These are phyloP conservation scores for Moricandia moricandioides DNA, from an alignment of 345 rosid genomes.

Conservation along the genomic window DNA sequence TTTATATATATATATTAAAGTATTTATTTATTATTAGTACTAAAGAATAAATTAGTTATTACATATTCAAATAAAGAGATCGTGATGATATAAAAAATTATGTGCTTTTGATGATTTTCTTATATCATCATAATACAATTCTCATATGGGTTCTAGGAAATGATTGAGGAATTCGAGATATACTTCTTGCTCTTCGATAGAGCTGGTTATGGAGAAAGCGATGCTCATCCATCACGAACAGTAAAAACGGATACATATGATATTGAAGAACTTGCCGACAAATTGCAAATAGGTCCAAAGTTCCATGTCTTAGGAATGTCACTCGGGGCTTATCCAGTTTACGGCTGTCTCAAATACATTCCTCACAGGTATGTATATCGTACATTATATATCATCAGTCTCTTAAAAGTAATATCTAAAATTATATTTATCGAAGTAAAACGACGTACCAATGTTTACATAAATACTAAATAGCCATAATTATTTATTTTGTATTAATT, in stretches of 20 bases:
- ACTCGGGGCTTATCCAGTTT: conserved; percentile 69
- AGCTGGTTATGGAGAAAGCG: conserved; percentile 93
- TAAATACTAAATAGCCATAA: neutral
- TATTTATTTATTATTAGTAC: neutral
- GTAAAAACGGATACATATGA: conserved; percentile 74
- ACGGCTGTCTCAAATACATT: conserved; percentile 70
- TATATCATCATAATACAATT: neutral
- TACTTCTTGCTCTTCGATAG: conserved; percentile 62
- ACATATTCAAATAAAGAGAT: neutral
- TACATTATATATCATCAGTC: neutral
- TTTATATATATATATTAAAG: no score
- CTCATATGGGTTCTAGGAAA: conserved; percentile 43
- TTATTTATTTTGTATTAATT: neutral
- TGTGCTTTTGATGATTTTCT: neutral
- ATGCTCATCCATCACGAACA: conserved; percentile 62
- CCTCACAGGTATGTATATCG: conserved; percentile 30
- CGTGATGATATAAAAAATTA: neutral
- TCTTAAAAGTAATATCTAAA: neutral
- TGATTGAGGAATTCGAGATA: conserved; percentile 58
- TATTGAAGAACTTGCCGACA: conserved; percentile 76
- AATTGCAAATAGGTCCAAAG: conserved; percentile 65
- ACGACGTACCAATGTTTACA: neutral
- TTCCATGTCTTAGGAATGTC: conserved; percentile 77
- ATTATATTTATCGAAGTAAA: neutral
- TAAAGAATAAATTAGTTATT: neutral